These are phyloP conservation scores for Dothideomycetidae sp. DNA, from an alignment of 2,329 filamentous ascomycete species.

Conservation along the genomic window DNA sequence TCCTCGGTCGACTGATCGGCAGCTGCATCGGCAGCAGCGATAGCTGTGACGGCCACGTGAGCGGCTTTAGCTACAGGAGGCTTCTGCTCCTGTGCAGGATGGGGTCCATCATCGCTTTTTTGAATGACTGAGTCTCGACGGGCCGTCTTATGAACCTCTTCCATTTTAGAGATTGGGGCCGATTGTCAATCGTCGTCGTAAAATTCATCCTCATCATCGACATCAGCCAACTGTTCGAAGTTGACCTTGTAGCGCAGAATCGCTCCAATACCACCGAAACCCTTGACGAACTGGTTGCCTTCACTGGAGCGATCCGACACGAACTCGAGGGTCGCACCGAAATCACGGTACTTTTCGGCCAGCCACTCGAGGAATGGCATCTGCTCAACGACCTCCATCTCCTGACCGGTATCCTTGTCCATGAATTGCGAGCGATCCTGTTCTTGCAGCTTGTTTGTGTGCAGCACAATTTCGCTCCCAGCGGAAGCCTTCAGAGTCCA, in stretches of 20 bases:
- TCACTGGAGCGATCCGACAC: constrained; percentile 95
- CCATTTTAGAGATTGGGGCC: constrained; percentile 2
- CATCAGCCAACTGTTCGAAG: constrained; percentile 94
- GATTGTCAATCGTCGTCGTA: constrained; percentile 56
- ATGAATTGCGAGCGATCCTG: constrained; percentile 68
- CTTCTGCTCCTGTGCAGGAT: constrained; percentile 3
- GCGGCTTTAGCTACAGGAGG: constrained; percentile 4
- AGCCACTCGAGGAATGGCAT: constrained; percentile 98
- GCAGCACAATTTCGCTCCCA: constrained; percentile 59
- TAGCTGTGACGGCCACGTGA: constrained; percentile 6
- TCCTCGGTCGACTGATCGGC: constrained; percentile 3
- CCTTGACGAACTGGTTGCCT: constrained; percentile 99
- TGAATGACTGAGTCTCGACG: background rate
- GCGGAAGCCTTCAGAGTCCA: constrained; percentile 74
- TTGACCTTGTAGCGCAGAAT: constrained; percentile 99
- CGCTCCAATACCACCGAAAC: constrained; percentile 95
- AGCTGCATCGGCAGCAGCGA: constrained; percentile 6
- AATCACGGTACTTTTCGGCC: constrained; percentile 95
- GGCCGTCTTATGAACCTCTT: constrained; percentile 4
- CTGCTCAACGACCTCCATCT: constrained; percentile 87
- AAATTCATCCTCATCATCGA: constrained; percentile 59
- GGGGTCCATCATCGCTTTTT: background rate
- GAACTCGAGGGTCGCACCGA: constrained; percentile 89
- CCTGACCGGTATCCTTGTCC: constrained; percentile 88
- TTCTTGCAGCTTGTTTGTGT: constrained; percentile 82